Conservation (phyloP, 495 filamentous ascomycete species). For the Aspergillus incahuasiensis region DNA sequence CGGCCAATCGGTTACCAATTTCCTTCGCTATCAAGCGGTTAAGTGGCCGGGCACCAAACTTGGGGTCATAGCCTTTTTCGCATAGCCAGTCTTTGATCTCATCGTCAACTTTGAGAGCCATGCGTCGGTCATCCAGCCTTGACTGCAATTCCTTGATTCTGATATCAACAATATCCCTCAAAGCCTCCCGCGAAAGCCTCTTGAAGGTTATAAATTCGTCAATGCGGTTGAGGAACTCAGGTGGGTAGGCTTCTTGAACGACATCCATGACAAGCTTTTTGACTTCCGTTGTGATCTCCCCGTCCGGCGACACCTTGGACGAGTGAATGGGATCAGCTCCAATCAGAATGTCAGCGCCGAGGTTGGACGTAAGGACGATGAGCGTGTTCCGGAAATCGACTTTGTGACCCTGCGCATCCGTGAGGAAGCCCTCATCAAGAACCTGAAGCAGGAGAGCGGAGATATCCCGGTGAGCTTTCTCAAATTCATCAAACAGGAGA, state of each 20-base stretch:
- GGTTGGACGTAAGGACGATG: slow-evolving; percentile 92
- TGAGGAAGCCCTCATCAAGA: slow-evolving; percentile 93
- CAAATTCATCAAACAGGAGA: slow-evolving; percentile 93
- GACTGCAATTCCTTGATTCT: slow-evolving; percentile 77
- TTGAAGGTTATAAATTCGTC: slow-evolving; percentile 97
- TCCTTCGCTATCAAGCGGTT: slow-evolving; percentile 86
- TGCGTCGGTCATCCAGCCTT: slow-evolving; percentile 81
- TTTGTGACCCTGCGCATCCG: slow-evolving; percentile 91
- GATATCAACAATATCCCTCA: slow-evolving; percentile 92
- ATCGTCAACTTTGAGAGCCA: slow-evolving; percentile 64
- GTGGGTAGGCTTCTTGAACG: slow-evolving; percentile 72
- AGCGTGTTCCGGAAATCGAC: slow-evolving; percentile 95
- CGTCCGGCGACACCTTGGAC: slow-evolving; percentile 49
- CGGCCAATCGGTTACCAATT: slow-evolving; percentile 82
- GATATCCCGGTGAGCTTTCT: slow-evolving; percentile 95
- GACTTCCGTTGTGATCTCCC: slow-evolving; percentile 63
- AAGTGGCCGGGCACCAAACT: slow-evolving; percentile 87
- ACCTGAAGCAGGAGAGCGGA: slow-evolving; percentile 92
- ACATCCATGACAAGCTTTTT: slow-evolving; percentile 83
- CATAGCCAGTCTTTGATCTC: slow-evolving; percentile 80
- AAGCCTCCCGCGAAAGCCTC: slow-evolving; percentile 68
- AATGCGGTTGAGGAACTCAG: slow-evolving; percentile 94
- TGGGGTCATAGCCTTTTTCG: slow-evolving; percentile 82
- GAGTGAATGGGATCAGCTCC: slow-evolving; percentile 38
- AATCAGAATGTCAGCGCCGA: slow-evolving; percentile 55